Base-by-base conservation (phyloP, 2,329 filamentous ascomycete species). In the Ceratocystis alfenasii region DNA sequence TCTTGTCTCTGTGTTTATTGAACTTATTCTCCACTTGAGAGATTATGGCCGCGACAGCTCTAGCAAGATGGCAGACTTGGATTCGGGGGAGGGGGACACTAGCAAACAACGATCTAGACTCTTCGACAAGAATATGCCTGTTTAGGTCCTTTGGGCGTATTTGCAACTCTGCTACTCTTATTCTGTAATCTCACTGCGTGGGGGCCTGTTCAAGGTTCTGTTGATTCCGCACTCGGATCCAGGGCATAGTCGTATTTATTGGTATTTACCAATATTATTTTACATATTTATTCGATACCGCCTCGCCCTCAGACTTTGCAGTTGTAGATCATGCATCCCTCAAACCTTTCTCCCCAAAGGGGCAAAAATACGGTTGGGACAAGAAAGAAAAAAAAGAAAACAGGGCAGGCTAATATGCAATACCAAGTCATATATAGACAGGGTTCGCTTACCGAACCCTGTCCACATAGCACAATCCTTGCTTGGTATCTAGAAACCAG, bases 381-480 rank as follows among this genome's bases (percentile, higher is more conserved):
- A 63, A 33, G 53, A 63, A 46, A 22, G 33, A 33, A 33, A 20
- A 7, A 50, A 50, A 30, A 50, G 20, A 53, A 30, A 33, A 20
- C 45, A 33, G 25, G 45, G 15, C 53, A 57, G 53, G 28, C 28
- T 7, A 33, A 17, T 36, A 57, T 30, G 15, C 12, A n/a, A 57
- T 57, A 57, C 15, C 2, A 36, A 10, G 12, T 33, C n/a, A 4
- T 7, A 15, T 50, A 48, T 30, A 12, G 12, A 33, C 60, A 62
- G 60, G 60, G 60, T 62, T 62, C 60, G 60, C 20, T 25, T 45
- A 44, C 33, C 60, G 60, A 62, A 45, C 60, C 60, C 60, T 62
- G 60, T 45, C 8, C 5, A 17, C 25, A 45, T 30, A 22, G 36
- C 25, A 22, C 20, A 25, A 25, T 20, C 53, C 53, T 33, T 57